These are phyloP conservation scores for Ustanciosporium gigantosporum DNA, from an alignment of 1,284 basidiomycete genomes.

Conservation along the genomic window DNA sequence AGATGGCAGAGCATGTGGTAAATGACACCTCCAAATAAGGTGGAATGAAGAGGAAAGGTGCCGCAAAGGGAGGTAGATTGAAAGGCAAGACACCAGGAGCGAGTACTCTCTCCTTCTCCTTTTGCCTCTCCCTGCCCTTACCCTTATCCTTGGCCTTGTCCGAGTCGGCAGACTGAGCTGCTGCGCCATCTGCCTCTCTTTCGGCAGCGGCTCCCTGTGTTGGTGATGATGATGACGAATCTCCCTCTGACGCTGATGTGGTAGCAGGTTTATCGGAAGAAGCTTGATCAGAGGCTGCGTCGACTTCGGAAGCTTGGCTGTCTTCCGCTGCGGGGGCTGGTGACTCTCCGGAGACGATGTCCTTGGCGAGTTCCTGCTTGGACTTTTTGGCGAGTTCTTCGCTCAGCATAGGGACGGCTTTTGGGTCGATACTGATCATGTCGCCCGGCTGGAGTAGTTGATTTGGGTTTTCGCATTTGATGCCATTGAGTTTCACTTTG, in stretches of 20 bases:
- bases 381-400: conserved; percentile 44
- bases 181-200: neutral
- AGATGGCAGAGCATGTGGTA: conserved; percentile 86
- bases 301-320: conserved; percentile 7
- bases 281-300: conserved; percentile 1
- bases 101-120: conserved; percentile 30
- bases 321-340: conserved; percentile 33
- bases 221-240: neutral
- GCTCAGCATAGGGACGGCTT: conserved; percentile 72
- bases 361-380: conserved; percentile 18
- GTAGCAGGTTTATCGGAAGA: neutral
- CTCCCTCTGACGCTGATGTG: neutral
- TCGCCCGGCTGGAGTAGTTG: conserved; percentile 91
- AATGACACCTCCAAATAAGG: conserved; percentile 91
- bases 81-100: conserved; percentile 65
- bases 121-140: neutral
- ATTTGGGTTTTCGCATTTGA: conserved; percentile 80
- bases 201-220: neutral
- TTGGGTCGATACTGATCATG: conserved; percentile 84
- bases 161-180: neutral
- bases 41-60: conserved; percentile 91
- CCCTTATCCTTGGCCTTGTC: conserved; percentile 8
- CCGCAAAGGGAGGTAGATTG: conserved; percentile 81
- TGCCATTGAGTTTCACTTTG: conserved; percentile 83
- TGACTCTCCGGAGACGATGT: conserved; percentile 37